Base-by-base conservation (phyloP, 768 basidiomycete species). In the Kwoniella dendrophila region DNA sequence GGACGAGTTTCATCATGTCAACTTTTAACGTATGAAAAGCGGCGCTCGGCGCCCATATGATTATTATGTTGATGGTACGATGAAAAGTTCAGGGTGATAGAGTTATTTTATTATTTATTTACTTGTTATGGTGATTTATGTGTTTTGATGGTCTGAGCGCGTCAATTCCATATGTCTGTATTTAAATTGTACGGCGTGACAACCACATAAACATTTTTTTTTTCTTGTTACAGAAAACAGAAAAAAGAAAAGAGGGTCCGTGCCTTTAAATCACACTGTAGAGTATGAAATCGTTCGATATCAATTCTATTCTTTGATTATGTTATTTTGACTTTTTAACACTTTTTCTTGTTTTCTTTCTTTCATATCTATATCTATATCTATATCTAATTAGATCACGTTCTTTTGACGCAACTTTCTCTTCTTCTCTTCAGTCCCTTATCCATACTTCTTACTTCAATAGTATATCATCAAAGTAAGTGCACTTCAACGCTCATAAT, bases 391-490 rank as follows among this genome's bases (percentile, higher is more conserved):
- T 33, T 16, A 22, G 3, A 51, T 33, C 32, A 51, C 49, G n/a
- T 51, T 51, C 49, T 34, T 51, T 22, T 14, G 20, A 20, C 29
- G 10, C 32, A 2, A 32, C n/a, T 18, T 32, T 51, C 49, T 51
- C 22, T 2, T 26, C 12, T 16, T 16, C 47, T 51, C 45, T 29
- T 48, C 12, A 26, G 8, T 8, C 26, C 20, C 24, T 24, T 24
- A 44, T 24, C 47, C 29, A 32, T 29, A 38, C 43, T 20, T 20
- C 43, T 24, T 51, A 51, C 49, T 51, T 51, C 49, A 51, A 51
- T 32, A 51, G 49, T 51, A 51, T n/a, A 7, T 18, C 32, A n/a
- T 33, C 49, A 51, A 51, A 33, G 49, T 34, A n/a, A 51, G 49
- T 33, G 6, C 4, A 10, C 12, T 49, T 49, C 10, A 24, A 12